Evolutionary conservation across 164 flowering plant species (phyloP).

Genomic region (Chloranthus sessilifolius): DNA sequence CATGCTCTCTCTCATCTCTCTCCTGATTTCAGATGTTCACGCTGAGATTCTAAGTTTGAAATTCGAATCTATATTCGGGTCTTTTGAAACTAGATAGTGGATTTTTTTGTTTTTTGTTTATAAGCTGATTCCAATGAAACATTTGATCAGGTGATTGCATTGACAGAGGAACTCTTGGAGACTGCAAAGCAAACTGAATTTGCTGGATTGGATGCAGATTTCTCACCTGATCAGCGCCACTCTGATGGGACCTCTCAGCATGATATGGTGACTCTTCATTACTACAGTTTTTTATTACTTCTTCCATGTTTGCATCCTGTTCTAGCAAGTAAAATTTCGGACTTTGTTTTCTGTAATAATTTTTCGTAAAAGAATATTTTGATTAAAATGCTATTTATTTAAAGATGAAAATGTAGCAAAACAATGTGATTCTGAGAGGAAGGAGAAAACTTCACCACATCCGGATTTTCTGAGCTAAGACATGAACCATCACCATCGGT

Average conservation of each 20-base stretch:
- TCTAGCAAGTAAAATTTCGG: too few species aligned
- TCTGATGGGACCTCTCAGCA: slow-evolving; percentile 24
- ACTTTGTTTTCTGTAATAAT: too few species aligned
- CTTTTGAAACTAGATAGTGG: slow-evolving; percentile 6
- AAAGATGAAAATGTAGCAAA: too few species aligned
- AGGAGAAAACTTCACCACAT: too few species aligned
- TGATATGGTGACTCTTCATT: slow-evolving; percentile 27
- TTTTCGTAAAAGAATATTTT: too few species aligned
- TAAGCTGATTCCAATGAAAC: slow-evolving; percentile 14
- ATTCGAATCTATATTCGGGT: slow-evolving; percentile 20
- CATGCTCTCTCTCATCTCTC: slow-evolving; percentile 41
- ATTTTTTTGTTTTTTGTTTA: slow-evolving; percentile 7
- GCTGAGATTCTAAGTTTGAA: slow-evolving; percentile 59
- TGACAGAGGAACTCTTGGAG: slow-evolving; percentile 89
- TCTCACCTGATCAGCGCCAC: slow-evolving; percentile 25
- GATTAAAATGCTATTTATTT: too few species aligned
- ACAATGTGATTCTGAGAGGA: too few species aligned
- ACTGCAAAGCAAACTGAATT: slow-evolving; percentile 73
- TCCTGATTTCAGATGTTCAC: slow-evolving; percentile 74
- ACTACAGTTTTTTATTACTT: too few species aligned
- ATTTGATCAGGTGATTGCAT: slow-evolving; percentile 69
- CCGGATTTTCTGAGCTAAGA: too few species aligned
- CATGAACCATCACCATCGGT: too few species aligned
- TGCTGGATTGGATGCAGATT: slow-evolving; percentile 36
- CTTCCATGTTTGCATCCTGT: too few species aligned